Evolutionary conservation across 768 basidiomycete genomes (phyloP), one percentile per base, ranked within the genome.

Genomic region (Tubosaeta sp.): DNA sequence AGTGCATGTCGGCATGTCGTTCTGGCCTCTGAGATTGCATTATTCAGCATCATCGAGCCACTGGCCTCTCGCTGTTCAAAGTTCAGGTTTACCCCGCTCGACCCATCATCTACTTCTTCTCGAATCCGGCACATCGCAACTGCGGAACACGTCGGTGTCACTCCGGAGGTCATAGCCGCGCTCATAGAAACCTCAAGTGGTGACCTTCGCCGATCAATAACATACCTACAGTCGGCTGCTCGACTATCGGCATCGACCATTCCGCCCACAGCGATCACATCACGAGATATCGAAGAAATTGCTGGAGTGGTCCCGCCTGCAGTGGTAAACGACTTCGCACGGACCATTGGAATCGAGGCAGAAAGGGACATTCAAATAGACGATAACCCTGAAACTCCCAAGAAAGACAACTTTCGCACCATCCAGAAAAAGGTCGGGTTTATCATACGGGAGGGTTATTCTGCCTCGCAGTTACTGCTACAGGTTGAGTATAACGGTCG

Each of bases 21-120:
- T 45, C 44, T 37, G 11, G 22, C 35, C 38, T 52, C 43, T 51
- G 22, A 56, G 43, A 53, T 8, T 5, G 41, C 14, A 2, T 46
- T 41, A 43, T 32, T 38, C 58, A 99, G 95, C 59, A 99, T 99
- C 55, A 99, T 99, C 51, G 97, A 99, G 66, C 97, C 97, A 1
- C 80, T 99, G 25, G 92, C 97, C 19, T 97, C 95, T n/a, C 86
- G 97, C 48, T 99, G 97, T 71, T 95, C 93, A 43, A 99, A 99
- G 73, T 99, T 99, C 72, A 87, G 97, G 37, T 99, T 99, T 73
- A 92, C 90, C 11, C 91, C 97, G 2, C 79, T 99, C 25, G 94
- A 95, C 65, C 72, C 84, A 14, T 67, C 74, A 13, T 93, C 93
- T 8, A 86, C 93, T 5, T 78, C 83, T 37, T 67, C 78, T 13